Evolutionary conservation across 805 yeast genomes (phyloP).

Genomic region (Metschnikowia colocasiae): DNA sequence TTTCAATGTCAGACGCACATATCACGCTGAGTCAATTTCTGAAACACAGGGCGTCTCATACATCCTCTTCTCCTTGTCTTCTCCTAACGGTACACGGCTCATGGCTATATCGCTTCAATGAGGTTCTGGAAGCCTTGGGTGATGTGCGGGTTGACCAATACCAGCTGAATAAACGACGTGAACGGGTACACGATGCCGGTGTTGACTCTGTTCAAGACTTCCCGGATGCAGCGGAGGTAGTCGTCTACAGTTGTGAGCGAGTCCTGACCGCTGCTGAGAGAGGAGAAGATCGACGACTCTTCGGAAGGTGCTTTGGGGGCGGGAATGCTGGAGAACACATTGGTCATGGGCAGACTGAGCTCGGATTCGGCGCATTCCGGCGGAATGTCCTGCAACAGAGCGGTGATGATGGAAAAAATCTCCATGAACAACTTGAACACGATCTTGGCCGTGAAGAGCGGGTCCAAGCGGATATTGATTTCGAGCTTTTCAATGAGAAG

Average conservation of each 20-base stretch:
- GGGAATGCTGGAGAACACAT: not conserved
- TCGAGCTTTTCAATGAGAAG: conserved; percentile 42
- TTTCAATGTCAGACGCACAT: too few relatives aligned
- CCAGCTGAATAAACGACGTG: conserved; percentile 24
- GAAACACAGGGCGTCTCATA: too few relatives aligned
- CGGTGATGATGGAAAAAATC: conserved; percentile 25
- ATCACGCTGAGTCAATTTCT: too few relatives aligned
- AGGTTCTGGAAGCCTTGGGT: conserved; percentile 29
- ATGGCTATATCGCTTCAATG: conserved; percentile 23
- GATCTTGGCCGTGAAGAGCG: conserved; percentile 35
- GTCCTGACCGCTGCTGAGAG: conserved; percentile 23
- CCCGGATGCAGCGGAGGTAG: conserved; percentile 26
- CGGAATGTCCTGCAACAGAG: conserved; percentile 19
- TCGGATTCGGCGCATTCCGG: conserved; percentile 4
- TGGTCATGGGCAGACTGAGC: conserved; percentile 1
- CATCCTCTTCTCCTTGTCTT: too few relatives aligned
- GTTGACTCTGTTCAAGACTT: conserved; percentile 27
- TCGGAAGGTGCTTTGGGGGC: conserved; percentile 19
- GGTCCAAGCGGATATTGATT: conserved; percentile 39
- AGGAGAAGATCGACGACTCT: conserved; percentile 35
- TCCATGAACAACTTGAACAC: conserved; percentile 28
- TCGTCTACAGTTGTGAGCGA: conserved; percentile 28
- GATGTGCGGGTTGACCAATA: conserved; percentile 30
- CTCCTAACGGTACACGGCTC: too few relatives aligned
- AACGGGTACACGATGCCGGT: conserved; percentile 41